Evolutionary conservation across 106 monocot species (phyloP).

Genomic region (Dendrobium nobile): DNA sequence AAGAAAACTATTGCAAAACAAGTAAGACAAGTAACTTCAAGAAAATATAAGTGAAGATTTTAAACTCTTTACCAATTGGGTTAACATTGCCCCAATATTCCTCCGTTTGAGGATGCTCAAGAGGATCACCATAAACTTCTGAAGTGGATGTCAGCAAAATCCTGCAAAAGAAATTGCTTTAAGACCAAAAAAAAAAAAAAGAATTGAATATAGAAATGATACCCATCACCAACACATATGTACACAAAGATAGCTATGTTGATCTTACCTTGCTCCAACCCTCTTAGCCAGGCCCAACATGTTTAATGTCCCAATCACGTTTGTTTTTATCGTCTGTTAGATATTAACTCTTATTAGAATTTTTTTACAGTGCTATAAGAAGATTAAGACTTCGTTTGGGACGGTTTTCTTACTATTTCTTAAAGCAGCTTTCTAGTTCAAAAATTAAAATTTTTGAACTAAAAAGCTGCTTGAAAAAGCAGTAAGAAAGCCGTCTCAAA

Average conservation of each 20-base stretch:
- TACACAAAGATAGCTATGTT: neutral
- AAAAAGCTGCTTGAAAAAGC: too few relatives aligned
- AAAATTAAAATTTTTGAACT: too few relatives aligned
- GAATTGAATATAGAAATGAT: neutral
- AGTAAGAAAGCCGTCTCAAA: too few relatives aligned
- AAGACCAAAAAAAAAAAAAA: too few relatives aligned
- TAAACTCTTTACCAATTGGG: conserved; percentile 46
- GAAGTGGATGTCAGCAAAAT: conserved; percentile 74
- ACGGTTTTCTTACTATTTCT: too few relatives aligned
- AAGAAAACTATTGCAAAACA: too few relatives aligned
- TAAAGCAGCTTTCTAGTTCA: too few relatives aligned
- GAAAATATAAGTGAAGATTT: too few relatives aligned
- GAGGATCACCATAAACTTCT: conserved; percentile 84
- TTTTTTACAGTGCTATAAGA: neutral
- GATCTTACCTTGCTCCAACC: conserved; percentile 17
- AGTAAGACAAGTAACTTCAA: too few relatives aligned
- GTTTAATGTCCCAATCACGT: conserved; percentile 30
- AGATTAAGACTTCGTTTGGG: too few relatives aligned
- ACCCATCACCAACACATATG: neutral
- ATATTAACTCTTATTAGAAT: neutral
- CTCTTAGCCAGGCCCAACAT: conserved; percentile 29
- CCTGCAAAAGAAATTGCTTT: neutral
- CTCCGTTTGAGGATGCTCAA: conserved; percentile 84
- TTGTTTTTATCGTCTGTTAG: conserved; percentile 25
- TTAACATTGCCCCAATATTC: conserved; percentile 88